These are phyloP conservation scores for Leonotis leonurus DNA, from an alignment of 257 asterid species.

Conservation along the genomic window DNA sequence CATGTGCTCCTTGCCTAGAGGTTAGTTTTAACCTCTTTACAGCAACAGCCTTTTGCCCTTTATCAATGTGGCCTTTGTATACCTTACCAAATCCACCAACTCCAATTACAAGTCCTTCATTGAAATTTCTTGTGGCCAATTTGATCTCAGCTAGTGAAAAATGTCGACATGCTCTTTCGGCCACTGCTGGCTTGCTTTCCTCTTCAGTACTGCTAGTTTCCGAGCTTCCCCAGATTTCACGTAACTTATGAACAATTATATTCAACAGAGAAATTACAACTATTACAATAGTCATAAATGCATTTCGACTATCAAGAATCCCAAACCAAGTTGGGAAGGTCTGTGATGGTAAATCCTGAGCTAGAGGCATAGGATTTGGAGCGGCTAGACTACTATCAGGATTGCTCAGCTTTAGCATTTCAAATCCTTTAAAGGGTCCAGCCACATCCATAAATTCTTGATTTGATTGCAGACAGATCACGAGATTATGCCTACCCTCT, in stretches of 20 bases:
- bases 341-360: slow-evolving; percentile 4
- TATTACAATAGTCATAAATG: slow-evolving; percentile 19
- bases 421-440: slow-evolving; percentile 39
- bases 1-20: slow-evolving; percentile 42
- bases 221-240: slow-evolving; percentile 20
- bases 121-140: slow-evolving; percentile 11
- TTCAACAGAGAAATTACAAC: slow-evolving; percentile 21
- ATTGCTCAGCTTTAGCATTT: slow-evolving; percentile 54
- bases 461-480: slow-evolving; percentile 31
- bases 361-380: slow-evolving; percentile 23
- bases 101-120: not conserved
- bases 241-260: slow-evolving; percentile 19
- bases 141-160: slow-evolving; percentile 38
- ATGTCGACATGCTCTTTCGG: slow-evolving; percentile 24
- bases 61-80: slow-evolving; percentile 3
- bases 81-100: slow-evolving; percentile 10
- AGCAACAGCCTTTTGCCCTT: not conserved
- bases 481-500: slow-evolving; percentile 31
- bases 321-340: not conserved
- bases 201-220: slow-evolving; percentile 22
- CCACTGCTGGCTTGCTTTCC: slow-evolving; percentile 20
- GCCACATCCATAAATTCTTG: slow-evolving; percentile 8
- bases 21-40: not conserved
- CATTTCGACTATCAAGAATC: slow-evolving; percentile 20
- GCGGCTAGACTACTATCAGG: slow-evolving; percentile 47